A percentile compares a stretch with the other conserved stretches of the same genome.
These are phyloP conservation scores for Darksidea phi DNA, from an alignment of 495 filamentous ascomycete species.

Conservation along the genomic window DNA sequence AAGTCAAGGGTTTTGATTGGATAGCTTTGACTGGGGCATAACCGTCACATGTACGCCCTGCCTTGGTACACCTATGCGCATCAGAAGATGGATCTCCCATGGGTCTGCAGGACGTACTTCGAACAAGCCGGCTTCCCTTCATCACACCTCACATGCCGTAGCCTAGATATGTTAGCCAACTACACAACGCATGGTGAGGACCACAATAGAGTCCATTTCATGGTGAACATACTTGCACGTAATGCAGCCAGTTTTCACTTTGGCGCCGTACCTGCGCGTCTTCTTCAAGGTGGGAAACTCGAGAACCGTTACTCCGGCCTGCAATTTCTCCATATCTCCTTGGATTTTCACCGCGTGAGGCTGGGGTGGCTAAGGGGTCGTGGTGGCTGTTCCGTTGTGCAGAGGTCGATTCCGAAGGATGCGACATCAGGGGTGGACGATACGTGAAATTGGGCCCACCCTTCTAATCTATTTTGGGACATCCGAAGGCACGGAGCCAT, in stretches of 20 bases:
- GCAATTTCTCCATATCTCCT: background rate
- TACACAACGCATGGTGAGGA: background rate
- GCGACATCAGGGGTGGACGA: background rate
- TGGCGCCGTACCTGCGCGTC: conserved; percentile 25
- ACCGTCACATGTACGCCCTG: conserved; percentile 52
- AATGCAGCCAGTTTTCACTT: conserved; percentile 50
- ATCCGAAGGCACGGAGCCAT: background rate
- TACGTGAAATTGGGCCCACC: no score
- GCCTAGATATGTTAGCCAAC: conserved; percentile 25
- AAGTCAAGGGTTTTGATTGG: background rate
- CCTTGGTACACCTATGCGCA: conserved; percentile 49
- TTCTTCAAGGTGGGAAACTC: conserved; percentile 13
- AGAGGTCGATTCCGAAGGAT: background rate
- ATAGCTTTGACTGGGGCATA: conserved; percentile 22
- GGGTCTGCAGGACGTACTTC: conserved; percentile 36
- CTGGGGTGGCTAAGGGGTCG: background rate
- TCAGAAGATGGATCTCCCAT: conserved; percentile 39
- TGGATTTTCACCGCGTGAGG: background rate
- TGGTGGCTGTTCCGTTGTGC: background rate
- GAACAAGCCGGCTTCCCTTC: conserved; percentile 51
- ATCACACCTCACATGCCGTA: conserved; percentile 58
- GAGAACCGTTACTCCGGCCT: background rate
- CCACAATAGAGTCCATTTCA: background rate
- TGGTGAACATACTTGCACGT: conserved; percentile 48
- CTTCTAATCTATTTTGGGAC: background rate